Evolutionary conservation across 2,329 filamentous ascomycete genomes (phyloP).

Genomic region (Apiospora koreana): DNA sequence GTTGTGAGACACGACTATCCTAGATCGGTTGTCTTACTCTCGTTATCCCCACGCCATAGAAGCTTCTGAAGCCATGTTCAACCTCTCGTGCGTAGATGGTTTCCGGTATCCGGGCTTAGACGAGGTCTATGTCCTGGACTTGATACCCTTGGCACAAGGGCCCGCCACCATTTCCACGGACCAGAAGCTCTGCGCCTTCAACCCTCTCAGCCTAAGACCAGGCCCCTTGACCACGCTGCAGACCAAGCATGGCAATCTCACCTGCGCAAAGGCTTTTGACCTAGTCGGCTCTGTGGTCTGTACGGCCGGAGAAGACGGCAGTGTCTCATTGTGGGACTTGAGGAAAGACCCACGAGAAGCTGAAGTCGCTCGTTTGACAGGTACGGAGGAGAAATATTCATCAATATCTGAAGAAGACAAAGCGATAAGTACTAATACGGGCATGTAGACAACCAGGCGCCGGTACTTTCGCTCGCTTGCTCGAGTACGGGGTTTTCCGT

Average conservation of each 20-base stretch:
- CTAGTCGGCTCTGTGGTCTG: constrained; percentile 55
- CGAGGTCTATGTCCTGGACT: constrained; percentile 59
- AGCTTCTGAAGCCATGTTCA: constrained; percentile 38
- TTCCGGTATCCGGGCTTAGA: constrained; percentile 38
- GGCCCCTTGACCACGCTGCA: constrained; percentile 49
- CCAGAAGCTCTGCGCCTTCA: constrained; percentile 67
- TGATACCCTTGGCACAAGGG: constrained; percentile 51
- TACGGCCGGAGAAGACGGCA: constrained; percentile 73
- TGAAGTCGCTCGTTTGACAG: constrained; percentile 46
- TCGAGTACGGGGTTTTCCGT: constrained; percentile 58
- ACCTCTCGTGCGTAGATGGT: constrained; percentile 39
- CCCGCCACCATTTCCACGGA: constrained; percentile 70
- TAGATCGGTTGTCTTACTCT: background rate
- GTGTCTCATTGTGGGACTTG: constrained; percentile 67
- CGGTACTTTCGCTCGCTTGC: constrained; percentile 68
- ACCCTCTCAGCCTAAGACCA: constrained; percentile 56
- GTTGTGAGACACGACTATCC: background rate
- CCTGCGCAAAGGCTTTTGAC: constrained; percentile 60
- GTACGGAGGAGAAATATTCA: constrained; percentile 37
- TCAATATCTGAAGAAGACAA: background rate
- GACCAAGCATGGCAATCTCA: constrained; percentile 63
- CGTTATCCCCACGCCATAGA: background rate
- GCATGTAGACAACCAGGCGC: constrained; percentile 42
- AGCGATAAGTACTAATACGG: background rate
- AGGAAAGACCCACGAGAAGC: constrained; percentile 44